A percentile compares a stretch with the other conserved stretches of the same genome.
These are phyloP conservation scores for Geotrichum macrosporum DNA, from an alignment of 1,139 yeast genomes.

Conservation along the genomic window DNA sequence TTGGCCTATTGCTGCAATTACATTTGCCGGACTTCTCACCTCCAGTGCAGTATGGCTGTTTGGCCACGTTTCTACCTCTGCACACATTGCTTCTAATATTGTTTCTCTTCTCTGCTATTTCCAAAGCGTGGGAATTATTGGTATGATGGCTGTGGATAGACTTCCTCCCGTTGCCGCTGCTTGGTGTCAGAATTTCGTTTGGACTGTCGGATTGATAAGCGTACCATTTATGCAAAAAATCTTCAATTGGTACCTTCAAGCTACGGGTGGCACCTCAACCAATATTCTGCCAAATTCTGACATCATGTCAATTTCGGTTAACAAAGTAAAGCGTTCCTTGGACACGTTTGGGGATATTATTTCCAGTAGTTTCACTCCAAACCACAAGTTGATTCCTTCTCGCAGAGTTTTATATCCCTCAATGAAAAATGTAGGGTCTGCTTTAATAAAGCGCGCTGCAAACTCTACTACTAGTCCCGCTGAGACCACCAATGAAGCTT, in stretches of 20 bases:
- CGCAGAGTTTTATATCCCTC: not conserved
- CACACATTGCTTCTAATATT: constrained; percentile 94
- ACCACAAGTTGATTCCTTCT: constrained; percentile 21
- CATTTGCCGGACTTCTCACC: constrained; percentile 80
- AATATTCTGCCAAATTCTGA: constrained; percentile 57
- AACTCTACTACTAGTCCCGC: constrained; percentile 48
- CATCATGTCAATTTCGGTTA: constrained; percentile 73
- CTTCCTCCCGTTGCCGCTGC: constrained; percentile 98
- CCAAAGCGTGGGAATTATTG: constrained; percentile 86
- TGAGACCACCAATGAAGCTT: constrained; percentile 67
- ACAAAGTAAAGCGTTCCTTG: constrained; percentile 41
- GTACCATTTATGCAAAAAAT: constrained; percentile 79
- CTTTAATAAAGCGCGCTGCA: constrained; percentile 29
- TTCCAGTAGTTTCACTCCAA: constrained; percentile 23
- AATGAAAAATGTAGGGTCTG: constrained; percentile 1
- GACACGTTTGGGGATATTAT: constrained; percentile 25
- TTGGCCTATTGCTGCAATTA: constrained; percentile 94
- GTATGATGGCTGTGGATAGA: constrained; percentile 92
- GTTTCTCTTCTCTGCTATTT: constrained; percentile 89
- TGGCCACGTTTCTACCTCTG: constrained; percentile 91
- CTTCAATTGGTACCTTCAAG: constrained; percentile 89
- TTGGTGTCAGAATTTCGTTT: constrained; percentile 95
- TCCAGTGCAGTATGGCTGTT: constrained; percentile 82
- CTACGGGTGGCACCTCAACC: constrained; percentile 91
- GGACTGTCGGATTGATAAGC: constrained; percentile 90